phyloP scores from a whole-genome alignment of 345 rosid species.

The Corchorus olitorius region DNA sequence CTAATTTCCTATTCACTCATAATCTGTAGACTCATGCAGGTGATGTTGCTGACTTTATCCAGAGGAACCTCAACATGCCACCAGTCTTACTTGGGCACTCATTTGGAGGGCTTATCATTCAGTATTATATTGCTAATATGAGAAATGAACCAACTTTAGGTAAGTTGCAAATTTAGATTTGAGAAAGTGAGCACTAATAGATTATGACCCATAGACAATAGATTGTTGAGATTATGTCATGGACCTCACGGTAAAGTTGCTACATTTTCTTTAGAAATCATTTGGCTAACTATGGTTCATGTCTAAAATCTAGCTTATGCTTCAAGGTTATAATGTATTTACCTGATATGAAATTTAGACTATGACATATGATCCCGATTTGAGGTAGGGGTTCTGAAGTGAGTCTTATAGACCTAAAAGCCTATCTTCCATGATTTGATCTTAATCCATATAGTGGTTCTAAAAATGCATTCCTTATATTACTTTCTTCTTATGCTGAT shows the following conservation, averaged over 20 bases:
- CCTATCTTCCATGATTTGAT: not conserved
- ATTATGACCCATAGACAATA: not conserved
- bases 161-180: constrained; percentile 16
- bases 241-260: not conserved
- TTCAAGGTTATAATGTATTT: not conserved
- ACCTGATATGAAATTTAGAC: not conserved
- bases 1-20: constrained; percentile 21
- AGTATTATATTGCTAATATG: constrained; percentile 68
- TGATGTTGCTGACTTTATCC: constrained; percentile 74
- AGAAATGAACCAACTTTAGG: constrained; percentile 39
- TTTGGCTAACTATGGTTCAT: not conserved
- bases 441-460: constrained; percentile 3
- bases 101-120: constrained; percentile 86
- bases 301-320: not conserved
- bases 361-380: not conserved
- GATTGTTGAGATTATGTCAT: not conserved
- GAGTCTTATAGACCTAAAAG: not conserved
- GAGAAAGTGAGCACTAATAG: not conserved
- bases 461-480: not conserved
- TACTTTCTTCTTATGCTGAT: constrained; percentile 21
- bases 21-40: constrained; percentile 85
- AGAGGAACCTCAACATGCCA: constrained; percentile 47
- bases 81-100: constrained; percentile 91
- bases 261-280: not conserved
- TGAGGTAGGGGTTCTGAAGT: not conserved